Percentiles rank a stretch among this genome's conserved stretches.
Conservation (phyloP, 768 basidiomycete genomes). For the Kwoniella shandongensis region DNA sequence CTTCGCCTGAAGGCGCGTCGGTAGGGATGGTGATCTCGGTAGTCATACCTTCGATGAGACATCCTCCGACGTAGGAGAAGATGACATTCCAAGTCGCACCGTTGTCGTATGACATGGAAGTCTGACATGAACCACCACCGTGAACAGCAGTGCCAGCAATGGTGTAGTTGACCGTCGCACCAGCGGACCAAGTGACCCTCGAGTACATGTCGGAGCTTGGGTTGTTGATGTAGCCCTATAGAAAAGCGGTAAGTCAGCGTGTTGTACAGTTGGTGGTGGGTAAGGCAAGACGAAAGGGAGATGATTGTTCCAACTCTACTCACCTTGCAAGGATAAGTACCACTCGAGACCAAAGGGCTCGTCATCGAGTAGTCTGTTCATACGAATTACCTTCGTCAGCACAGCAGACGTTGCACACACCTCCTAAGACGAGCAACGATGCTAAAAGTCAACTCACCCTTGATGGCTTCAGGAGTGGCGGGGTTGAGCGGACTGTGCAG, state of each 20-base stretch:
- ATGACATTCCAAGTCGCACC: slow-evolving; percentile 55
- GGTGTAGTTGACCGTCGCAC: slow-evolving; percentile 41
- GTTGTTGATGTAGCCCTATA: slow-evolving; percentile 42
- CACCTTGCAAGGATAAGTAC: neutral
- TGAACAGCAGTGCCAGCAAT: slow-evolving; percentile 52
- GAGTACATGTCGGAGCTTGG: slow-evolving; percentile 39
- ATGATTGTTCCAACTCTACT: neutral
- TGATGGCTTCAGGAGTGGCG: slow-evolving; percentile 18
- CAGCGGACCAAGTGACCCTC: slow-evolving; percentile 49
- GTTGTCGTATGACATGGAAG: slow-evolving; percentile 54
- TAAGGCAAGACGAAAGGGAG: neutral
- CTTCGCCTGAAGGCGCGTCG: slow-evolving; percentile 48
- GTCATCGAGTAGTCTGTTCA: slow-evolving; percentile 53
- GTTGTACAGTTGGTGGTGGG: neutral
- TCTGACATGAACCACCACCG: slow-evolving; percentile 55
- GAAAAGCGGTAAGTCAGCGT: neutral
- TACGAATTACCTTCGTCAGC: slow-evolving; percentile 26
- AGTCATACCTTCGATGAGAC: slow-evolving; percentile 37
- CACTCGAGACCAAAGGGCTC: slow-evolving; percentile 35
- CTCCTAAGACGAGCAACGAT: neutral
- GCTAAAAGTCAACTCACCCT: slow-evolving; percentile 21
- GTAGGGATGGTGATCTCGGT: slow-evolving; percentile 50
- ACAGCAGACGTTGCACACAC: too few species aligned
- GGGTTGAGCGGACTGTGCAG: slow-evolving; percentile 31
- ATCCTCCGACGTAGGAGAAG: slow-evolving; percentile 52